Conservation (phyloP, 257 asterid genomes). For the Solanum bulbocastanum region DNA sequence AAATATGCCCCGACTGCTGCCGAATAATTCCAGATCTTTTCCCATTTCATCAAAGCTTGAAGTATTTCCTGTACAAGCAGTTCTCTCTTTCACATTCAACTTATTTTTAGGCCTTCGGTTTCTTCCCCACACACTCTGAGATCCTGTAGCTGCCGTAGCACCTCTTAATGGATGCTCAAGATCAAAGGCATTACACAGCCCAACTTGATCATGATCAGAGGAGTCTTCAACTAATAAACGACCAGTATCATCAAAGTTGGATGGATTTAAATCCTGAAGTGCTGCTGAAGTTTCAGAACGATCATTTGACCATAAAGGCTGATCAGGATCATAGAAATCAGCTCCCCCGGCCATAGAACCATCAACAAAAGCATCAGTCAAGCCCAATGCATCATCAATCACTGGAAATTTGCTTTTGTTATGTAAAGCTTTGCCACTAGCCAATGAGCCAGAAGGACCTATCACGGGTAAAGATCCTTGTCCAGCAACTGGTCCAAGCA, state of each 20-base stretch:
- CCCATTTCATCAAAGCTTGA: conserved; percentile 26
- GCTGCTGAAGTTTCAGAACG: conserved; percentile 56
- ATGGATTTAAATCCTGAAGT: conserved; percentile 32
- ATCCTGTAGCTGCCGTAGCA: conserved; percentile 29
- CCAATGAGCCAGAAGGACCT: conserved; percentile 31
- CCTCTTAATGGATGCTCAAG: conserved; percentile 31
- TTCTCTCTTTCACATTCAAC: conserved; percentile 33
- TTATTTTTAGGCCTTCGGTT: conserved; percentile 37
- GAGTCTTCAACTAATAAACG: conserved; percentile 30
- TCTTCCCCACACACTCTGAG: conserved; percentile 81
- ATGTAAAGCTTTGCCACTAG: conserved; percentile 38
- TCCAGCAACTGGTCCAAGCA: conserved; percentile 23
- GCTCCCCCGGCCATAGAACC: conserved; percentile 49
- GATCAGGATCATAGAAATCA: conserved; percentile 95
- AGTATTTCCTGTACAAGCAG: conserved; percentile 30
- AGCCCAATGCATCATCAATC: conserved; percentile 41
- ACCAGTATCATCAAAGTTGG: conserved; percentile 38
- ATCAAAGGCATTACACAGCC: conserved; percentile 40
- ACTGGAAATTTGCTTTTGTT: conserved; percentile 47
- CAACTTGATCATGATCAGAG: conserved; percentile 27
- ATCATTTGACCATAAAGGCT: conserved; percentile 78
- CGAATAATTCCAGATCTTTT: conserved; percentile 21
- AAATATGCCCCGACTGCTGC: conserved; percentile 22
- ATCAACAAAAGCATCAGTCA: conserved; percentile 39
- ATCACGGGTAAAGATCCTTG: conserved; percentile 37